Conservation (phyloP, 805 yeast genomes). For the Scheffersomyces ergatensis region DNA sequence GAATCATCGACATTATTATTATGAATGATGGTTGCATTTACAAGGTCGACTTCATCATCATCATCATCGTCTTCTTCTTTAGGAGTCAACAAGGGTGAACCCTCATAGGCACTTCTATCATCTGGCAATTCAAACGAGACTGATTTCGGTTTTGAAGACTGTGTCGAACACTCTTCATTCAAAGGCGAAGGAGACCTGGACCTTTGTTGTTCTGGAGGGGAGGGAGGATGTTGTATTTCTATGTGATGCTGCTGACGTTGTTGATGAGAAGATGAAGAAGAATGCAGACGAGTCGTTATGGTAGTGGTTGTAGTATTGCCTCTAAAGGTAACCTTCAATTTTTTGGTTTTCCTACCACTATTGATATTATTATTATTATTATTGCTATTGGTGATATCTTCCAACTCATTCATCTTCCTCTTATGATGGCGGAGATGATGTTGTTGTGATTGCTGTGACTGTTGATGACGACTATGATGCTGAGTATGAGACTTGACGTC, state of each 20-base stretch:
- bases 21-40: neutral
- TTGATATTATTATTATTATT: neutral
- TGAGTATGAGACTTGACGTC: conserved; percentile 15
- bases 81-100: conserved; percentile 39
- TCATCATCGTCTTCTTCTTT: conserved; percentile 39
- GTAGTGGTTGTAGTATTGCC: conserved; percentile 2
- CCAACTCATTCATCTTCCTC: conserved; percentile 33
- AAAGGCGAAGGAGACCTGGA: conserved; percentile 20
- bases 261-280: conserved; percentile 1
- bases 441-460: neutral
- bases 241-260: conserved; percentile 4
- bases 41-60: conserved; percentile 11
- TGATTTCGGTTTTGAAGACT: conserved; percentile 17
- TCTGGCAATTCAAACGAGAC: conserved; percentile 25
- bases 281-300: neutral
- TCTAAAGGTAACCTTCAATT: conserved; percentile 14
- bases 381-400: conserved; percentile 34
- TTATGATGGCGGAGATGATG: conserved; percentile 9
- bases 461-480: neutral
- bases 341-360: conserved; percentile 17
- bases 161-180: conserved; percentile 3
- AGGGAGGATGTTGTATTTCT: conserved; percentile 9
- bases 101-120: conserved; percentile 22
- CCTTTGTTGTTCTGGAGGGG: conserved; percentile 17
- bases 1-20: neutral